Evolutionary conservation across 2,329 filamentous ascomycete genomes (phyloP).

Genomic region (Aureobasidium lini): DNA sequence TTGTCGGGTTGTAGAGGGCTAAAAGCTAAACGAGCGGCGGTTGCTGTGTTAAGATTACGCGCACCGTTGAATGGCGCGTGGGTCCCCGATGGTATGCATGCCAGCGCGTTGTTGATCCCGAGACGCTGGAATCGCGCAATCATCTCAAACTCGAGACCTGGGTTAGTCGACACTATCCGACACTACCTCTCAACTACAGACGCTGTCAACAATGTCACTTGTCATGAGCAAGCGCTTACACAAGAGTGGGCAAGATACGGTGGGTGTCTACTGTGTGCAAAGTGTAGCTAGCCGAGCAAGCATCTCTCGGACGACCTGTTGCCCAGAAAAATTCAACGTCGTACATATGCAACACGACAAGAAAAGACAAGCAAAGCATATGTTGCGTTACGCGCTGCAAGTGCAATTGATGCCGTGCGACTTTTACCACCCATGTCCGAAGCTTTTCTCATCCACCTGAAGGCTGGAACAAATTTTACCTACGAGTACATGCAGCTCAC

Average conservation of each 20-base stretch:
- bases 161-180: background rate
- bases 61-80: background rate
- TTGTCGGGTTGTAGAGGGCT: constrained; percentile 7
- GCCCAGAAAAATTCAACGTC: background rate
- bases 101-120: constrained; percentile 6
- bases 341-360: constrained; percentile 7
- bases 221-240: constrained; percentile 1
- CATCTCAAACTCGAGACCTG: constrained; percentile 1
- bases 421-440: background rate
- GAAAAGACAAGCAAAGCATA: background rate
- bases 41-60: constrained; percentile 13
- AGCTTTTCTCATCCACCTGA: background rate
- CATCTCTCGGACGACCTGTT: background rate
- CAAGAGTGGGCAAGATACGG: background rate
- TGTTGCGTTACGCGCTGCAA: background rate
- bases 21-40: constrained; percentile 7
- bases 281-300: background rate
- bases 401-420: background rate
- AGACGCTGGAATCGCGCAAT: constrained; percentile 10
- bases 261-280: background rate
- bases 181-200: background rate
- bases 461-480: background rate
- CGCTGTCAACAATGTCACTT: constrained; percentile 5
- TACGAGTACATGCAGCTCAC: background rate
- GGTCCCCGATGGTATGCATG: constrained; percentile 11